Percentiles rank a stretch among this genome's conserved stretches.
phyloP scores from a whole-genome alignment of 805 yeast species.

The Hanseniaspora clermontiae region DNA sequence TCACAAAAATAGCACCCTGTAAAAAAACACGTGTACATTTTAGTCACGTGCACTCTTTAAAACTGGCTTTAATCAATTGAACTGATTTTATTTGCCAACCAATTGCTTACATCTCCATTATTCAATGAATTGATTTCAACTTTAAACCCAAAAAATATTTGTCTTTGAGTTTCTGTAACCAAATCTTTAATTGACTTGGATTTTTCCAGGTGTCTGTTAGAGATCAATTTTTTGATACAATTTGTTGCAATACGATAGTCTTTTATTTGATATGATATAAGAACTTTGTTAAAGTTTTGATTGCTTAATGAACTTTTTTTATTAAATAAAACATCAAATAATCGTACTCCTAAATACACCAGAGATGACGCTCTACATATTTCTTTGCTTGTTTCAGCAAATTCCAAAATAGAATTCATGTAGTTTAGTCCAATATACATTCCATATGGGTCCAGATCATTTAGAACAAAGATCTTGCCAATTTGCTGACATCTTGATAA shows the following conservation, averaged over 20 bases:
- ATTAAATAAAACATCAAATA: background rate
- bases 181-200: background rate
- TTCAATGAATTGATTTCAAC: conserved; percentile 44
- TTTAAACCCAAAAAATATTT: conserved; percentile 42
- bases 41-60: background rate
- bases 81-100: conserved; percentile 3
- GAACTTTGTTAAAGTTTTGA: conserved; percentile 12
- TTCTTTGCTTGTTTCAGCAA: conserved; percentile 11
- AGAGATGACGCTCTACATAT: background rate
- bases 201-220: background rate
- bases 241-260: conserved; percentile 24
- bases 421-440: conserved; percentile 42
- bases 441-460: conserved; percentile 62
- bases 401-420: conserved; percentile 16
- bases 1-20: background rate
- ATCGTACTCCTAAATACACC: conserved; percentile 18
- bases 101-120: conserved; percentile 15
- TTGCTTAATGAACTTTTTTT: background rate
- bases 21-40: no score
- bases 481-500: conserved; percentile 16
- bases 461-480: conserved; percentile 34
- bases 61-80: background rate
- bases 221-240: conserved; percentile 17
- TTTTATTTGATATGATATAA: conserved; percentile 19
- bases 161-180: conserved; percentile 44